Evolutionary conservation across 768 basidiomycete species (phyloP).

Genomic region (Rhodotorula paludigena): DNA sequence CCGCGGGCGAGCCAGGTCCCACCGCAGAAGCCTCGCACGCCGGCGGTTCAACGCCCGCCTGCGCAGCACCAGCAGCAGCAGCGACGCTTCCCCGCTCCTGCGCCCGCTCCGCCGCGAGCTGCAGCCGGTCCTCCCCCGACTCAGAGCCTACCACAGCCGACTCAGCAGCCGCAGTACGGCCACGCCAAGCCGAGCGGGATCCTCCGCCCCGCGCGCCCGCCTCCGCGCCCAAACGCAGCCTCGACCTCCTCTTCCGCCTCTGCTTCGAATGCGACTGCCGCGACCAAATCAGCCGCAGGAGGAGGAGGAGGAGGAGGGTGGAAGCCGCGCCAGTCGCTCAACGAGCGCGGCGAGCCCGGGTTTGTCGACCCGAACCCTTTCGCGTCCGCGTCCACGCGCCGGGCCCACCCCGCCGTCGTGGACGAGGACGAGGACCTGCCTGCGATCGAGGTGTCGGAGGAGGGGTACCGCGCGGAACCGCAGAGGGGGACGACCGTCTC

Average conservation of each 20-base stretch:
- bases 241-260: not conserved
- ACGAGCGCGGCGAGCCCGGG: slow-evolving; percentile 1
- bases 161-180: not conserved
- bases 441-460: slow-evolving; percentile 2
- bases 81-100: not conserved
- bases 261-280: no score
- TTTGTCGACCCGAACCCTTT: slow-evolving; percentile 23
- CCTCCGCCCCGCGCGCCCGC: slow-evolving; percentile 6
- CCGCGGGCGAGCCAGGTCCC: not conserved
- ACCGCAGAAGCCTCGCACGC: no score
- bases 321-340: not conserved
- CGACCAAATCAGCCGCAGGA: not conserved
- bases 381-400: not conserved
- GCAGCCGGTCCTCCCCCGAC: not conserved
- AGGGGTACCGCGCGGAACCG: slow-evolving; percentile 7
- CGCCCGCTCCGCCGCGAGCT: not conserved
- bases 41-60: no score
- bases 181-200: not conserved
- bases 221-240: not conserved
- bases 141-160: not conserved
- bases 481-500: slow-evolving; percentile 1
- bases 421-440: slow-evolving; percentile 30
- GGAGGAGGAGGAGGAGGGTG: no score
- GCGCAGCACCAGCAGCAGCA: not conserved
- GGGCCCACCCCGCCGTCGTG: not conserved